Percentiles rank a stretch among this genome's conserved stretches.
Conservation (phyloP, 768 basidiomycete species). For the Tylopilus subfusipes region DNA sequence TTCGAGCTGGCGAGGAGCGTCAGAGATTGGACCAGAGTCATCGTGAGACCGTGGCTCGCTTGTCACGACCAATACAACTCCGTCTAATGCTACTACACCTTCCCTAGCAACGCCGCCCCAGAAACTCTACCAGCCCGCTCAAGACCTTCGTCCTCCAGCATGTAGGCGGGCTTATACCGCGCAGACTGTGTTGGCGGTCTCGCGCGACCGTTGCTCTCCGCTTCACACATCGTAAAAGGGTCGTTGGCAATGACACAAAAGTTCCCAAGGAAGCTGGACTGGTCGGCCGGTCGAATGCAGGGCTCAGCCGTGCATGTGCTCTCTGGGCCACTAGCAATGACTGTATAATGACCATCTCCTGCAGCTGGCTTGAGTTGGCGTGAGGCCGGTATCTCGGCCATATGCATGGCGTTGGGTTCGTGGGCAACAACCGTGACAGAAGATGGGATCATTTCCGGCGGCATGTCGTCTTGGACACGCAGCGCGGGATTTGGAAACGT, state of each 20-base stretch:
- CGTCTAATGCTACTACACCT: not conserved
- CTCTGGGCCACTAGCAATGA: constrained; percentile 21
- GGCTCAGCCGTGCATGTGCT: constrained; percentile 18
- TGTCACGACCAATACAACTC: not conserved
- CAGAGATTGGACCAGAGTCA: constrained; percentile 19
- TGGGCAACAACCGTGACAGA: constrained; percentile 22
- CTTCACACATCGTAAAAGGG: constrained; percentile 17
- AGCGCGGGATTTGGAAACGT: constrained; percentile 92
- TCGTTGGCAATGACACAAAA: constrained; percentile 21
- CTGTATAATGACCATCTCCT: constrained; percentile 3
- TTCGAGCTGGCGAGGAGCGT: constrained; percentile 21
- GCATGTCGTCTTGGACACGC: constrained; percentile 22
- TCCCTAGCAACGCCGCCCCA: constrained; percentile 12
- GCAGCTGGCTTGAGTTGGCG: not conserved
- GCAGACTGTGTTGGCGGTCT: constrained; percentile 10
- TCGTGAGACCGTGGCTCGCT: not conserved
- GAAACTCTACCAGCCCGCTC: constrained; percentile 68
- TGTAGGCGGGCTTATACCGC: constrained; percentile 75
- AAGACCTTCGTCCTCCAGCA: constrained; percentile 67
- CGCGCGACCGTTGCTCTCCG: constrained; percentile 9
- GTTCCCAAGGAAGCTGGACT: constrained; percentile 1
- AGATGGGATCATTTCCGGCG: constrained; percentile 14
- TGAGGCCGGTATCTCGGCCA: constrained; percentile 7
- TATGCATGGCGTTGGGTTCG: constrained; percentile 17
- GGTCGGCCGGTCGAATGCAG: not conserved